Evolutionary conservation across 192 early-diverging fungal species (phyloP).

Genomic region (Coemansia interrupta): DNA sequence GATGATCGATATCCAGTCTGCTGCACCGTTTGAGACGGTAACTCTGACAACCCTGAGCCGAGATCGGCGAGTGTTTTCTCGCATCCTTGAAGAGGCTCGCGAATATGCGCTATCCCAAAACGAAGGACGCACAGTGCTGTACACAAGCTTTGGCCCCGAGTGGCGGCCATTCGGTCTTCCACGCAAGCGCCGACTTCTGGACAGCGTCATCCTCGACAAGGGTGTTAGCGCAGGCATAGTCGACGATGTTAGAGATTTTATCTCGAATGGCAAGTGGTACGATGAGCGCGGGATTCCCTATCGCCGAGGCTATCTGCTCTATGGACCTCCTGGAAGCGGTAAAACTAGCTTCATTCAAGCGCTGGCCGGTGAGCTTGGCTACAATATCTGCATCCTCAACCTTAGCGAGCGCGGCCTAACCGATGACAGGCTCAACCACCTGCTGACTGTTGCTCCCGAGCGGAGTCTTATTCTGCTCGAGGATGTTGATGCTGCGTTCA

Average conservation of each 20-base stretch:
- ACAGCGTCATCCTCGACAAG: slow-evolving; percentile 71
- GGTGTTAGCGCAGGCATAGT: slow-evolving; percentile 66
- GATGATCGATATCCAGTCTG: slow-evolving; percentile 89
- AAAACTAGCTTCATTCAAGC: slow-evolving; percentile 93
- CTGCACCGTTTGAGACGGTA: slow-evolving; percentile 91
- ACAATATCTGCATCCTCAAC: slow-evolving; percentile 87
- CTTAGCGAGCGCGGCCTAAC: slow-evolving; percentile 76
- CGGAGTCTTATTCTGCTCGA: slow-evolving; percentile 77
- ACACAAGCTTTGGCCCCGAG: slow-evolving; percentile 91
- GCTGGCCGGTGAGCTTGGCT: slow-evolving; percentile 79
- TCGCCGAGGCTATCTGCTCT: slow-evolving; percentile 80
- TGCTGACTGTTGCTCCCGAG: slow-evolving; percentile 75
- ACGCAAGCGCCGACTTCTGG: slow-evolving; percentile 66
- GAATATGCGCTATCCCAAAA: slow-evolving; percentile 77
- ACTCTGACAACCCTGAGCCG: slow-evolving; percentile 84
- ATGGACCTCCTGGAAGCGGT: slow-evolving; percentile 86
- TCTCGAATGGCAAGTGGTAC: slow-evolving; percentile 79
- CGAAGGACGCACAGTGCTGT: slow-evolving; percentile 94
- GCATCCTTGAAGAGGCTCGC: slow-evolving; percentile 79
- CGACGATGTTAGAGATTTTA: slow-evolving; percentile 69
- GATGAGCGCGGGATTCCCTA: slow-evolving; percentile 85
- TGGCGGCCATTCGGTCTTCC: slow-evolving; percentile 97
- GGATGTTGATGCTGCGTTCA: slow-evolving; percentile 84
- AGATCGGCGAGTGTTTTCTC: slow-evolving; percentile 72
- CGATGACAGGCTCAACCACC: slow-evolving; percentile 77